Conservation (phyloP, 345 rosid species). For the Gynandropsis gynandra region DNA sequence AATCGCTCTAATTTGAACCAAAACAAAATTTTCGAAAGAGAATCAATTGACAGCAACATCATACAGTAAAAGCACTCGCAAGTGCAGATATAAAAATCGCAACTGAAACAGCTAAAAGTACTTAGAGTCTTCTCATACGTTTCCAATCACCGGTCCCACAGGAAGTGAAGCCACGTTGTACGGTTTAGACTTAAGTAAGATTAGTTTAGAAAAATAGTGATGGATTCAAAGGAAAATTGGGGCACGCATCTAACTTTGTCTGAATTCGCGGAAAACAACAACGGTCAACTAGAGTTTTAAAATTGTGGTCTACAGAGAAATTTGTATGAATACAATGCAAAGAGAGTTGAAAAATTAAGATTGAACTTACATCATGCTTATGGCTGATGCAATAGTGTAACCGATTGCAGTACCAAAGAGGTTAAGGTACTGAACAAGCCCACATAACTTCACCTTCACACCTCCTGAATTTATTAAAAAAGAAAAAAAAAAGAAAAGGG, state of each 20-base stretch:
- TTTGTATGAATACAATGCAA: no score
- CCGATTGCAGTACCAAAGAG: constrained; percentile 45
- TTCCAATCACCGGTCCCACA: no score
- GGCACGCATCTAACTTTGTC: neutral
- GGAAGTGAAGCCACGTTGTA: no score
- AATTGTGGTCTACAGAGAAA: neutral
- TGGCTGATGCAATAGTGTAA: constrained; percentile 57
- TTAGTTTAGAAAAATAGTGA: neutral
- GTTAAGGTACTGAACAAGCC: constrained; percentile 42
- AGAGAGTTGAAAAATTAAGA: neutral
- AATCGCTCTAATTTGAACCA: no score
- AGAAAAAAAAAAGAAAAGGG: constrained; percentile 38
- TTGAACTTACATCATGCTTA: constrained; percentile 49
- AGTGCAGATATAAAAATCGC: neutral
- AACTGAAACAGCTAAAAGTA: no score
- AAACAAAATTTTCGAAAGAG: constrained; percentile 32
- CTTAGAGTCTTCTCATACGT: no score
- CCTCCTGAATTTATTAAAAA: constrained; percentile 40
- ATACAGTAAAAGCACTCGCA: constrained; percentile 8
- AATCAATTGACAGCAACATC: neutral
- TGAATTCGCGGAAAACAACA: neutral
- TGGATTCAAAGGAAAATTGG: neutral
- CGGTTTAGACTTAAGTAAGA: no score
- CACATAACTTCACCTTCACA: constrained; percentile 46
- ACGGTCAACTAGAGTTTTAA: neutral